phyloP scores from a whole-genome alignment of 257 asterid species.

The Fraxinus anomala region DNA sequence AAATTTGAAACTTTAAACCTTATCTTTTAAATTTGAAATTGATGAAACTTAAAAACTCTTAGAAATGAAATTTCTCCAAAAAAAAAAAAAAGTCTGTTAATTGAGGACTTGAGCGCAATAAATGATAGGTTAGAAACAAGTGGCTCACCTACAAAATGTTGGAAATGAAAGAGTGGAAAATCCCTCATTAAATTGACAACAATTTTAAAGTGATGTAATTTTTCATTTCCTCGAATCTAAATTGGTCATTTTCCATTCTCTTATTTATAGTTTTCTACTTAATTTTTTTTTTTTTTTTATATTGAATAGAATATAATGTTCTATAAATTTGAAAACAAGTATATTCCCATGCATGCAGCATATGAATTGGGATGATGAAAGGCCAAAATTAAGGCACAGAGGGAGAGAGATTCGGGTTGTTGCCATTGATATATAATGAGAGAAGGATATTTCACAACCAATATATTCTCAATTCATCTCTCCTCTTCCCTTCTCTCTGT shows the following conservation, averaged over 20 bases:
- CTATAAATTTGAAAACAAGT: neutral
- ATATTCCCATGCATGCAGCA: neutral
- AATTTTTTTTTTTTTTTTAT: neutral
- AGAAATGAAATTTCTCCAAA: too few species aligned
- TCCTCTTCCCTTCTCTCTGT: constrained; percentile 31
- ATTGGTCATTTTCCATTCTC: neutral
- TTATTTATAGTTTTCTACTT: neutral
- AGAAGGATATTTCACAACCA: constrained; percentile 14
- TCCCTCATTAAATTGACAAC: too few species aligned
- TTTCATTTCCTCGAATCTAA: too few species aligned
- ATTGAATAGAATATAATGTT: neutral
- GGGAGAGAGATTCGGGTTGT: constrained; percentile 5
- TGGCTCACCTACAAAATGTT: too few species aligned
- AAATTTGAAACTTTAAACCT: too few species aligned
- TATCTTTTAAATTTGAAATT: too few species aligned
- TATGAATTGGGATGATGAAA: constrained; percentile 20
- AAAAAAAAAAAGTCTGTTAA: too few species aligned
- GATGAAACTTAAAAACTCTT: too few species aligned
- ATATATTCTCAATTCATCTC: constrained; percentile 26
- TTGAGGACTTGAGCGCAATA: too few species aligned
- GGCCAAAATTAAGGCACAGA: constrained; percentile 39
- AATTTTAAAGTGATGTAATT: too few species aligned
- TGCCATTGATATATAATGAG: constrained; percentile 31
- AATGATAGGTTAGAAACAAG: too few species aligned
- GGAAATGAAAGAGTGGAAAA: too few species aligned